Conservation (phyloP, 495 filamentous ascomycete species). For the Penicillium nucicola region DNA sequence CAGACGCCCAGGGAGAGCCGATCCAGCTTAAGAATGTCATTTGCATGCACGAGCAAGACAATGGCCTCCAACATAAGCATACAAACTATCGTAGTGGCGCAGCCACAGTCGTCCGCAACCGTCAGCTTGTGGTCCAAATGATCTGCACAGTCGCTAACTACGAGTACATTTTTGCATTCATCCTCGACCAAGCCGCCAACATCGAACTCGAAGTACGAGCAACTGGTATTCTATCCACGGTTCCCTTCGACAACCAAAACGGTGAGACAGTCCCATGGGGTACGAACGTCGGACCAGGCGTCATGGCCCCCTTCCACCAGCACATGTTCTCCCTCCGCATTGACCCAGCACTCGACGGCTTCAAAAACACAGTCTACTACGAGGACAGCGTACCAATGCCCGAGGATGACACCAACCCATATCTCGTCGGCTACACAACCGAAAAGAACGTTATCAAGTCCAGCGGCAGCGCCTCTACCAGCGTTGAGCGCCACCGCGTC, state of each 20-base stretch:
- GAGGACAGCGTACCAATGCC: slow-evolving; percentile 74
- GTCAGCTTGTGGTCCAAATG: slow-evolving; percentile 66
- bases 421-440: slow-evolving; percentile 70
- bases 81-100: slow-evolving; percentile 64
- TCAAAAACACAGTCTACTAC: slow-evolving; percentile 64
- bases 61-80: slow-evolving; percentile 66
- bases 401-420: slow-evolving; percentile 68
- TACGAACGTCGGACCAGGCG: slow-evolving; percentile 82
- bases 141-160: slow-evolving; percentile 77
- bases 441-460: slow-evolving; percentile 57
- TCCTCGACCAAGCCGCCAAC: slow-evolving; percentile 79
- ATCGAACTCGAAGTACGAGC: slow-evolving; percentile 73
- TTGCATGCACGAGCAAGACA: slow-evolving; percentile 69
- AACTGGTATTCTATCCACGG: slow-evolving; percentile 81
- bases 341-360: slow-evolving; percentile 78
- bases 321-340: slow-evolving; percentile 90
- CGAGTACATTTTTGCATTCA: slow-evolving; percentile 70
- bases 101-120: slow-evolving; percentile 57
- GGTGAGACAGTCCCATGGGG: slow-evolving; percentile 64
- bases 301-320: slow-evolving; percentile 76
- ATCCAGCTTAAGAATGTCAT: slow-evolving; percentile 56
- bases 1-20: slow-evolving; percentile 50
- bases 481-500: slow-evolving; percentile 60
- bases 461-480: slow-evolving; percentile 63
- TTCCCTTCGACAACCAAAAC: slow-evolving; percentile 62